phyloP scores from a whole-genome alignment of 2,329 filamentous ascomycete genomes.

The Paecilomyces formosus region DNA sequence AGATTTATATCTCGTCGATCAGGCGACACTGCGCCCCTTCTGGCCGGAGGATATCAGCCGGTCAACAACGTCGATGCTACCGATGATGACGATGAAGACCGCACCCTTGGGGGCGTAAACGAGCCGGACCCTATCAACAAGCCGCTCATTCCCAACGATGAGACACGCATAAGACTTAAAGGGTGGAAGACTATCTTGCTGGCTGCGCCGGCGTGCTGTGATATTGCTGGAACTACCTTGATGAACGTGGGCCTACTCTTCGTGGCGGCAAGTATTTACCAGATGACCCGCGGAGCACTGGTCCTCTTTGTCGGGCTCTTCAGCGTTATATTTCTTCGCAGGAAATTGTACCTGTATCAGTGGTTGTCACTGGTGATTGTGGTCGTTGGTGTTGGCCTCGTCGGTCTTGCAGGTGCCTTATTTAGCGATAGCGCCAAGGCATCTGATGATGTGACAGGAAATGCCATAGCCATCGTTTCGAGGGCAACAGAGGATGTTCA shows the following conservation, averaged over 20 bases:
- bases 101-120: conserved; percentile 36
- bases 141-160: conserved; percentile 44
- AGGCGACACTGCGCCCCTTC: conserved; percentile 33
- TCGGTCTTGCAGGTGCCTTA: conserved; percentile 81
- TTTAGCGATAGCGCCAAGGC: conserved; percentile 55
- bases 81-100: conserved; percentile 38
- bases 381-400: conserved; percentile 77
- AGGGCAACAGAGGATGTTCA: conserved; percentile 37
- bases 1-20: conserved; percentile 41
- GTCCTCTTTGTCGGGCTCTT: conserved; percentile 95
- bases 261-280: conserved; percentile 92
- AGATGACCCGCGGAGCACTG: conserved; percentile 93
- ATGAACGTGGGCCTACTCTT: conserved; percentile 96
- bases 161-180: conserved; percentile 53
- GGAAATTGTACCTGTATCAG: conserved; percentile 77
- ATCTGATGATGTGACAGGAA: conserved; percentile 24
- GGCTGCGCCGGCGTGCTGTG: conserved; percentile 80
- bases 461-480: conserved; percentile 19
- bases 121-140: conserved; percentile 44
- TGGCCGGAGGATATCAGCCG: conserved; percentile 57
- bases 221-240: conserved; percentile 88
- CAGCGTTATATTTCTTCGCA: conserved; percentile 80
- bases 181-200: conserved; percentile 69
- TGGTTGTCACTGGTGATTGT: conserved; percentile 86
- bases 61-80: conserved; percentile 47